Percentiles rank a stretch among this genome's conserved stretches.
Conservation (phyloP, 2,329 filamentous ascomycete genomes). For the Pseudovirgaria hyperparasitica region DNA sequence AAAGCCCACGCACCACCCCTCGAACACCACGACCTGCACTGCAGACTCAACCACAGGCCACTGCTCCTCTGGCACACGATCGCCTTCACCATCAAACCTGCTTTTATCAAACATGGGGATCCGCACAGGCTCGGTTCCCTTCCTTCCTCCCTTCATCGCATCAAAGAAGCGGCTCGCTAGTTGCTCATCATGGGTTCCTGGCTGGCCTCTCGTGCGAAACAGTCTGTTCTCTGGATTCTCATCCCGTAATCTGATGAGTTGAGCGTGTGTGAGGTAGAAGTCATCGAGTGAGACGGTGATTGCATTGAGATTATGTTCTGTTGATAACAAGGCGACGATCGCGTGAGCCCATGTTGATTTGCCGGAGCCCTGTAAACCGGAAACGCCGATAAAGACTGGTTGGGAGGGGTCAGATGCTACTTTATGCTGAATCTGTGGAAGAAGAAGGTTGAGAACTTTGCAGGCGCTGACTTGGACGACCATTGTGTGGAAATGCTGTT, state of each 20-base stretch:
- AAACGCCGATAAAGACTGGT: slow-evolving; percentile 78
- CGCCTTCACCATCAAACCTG: slow-evolving; percentile 60
- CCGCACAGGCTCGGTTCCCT: slow-evolving; percentile 36
- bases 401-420: slow-evolving; percentile 25
- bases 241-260: slow-evolving; percentile 53
- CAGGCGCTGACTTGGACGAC: no score
- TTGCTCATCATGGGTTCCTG: slow-evolving; percentile 66
- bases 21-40: slow-evolving; percentile 62
- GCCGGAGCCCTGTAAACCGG: slow-evolving; percentile 82
- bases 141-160: slow-evolving; percentile 37
- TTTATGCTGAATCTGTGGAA: slow-evolving; percentile 14
- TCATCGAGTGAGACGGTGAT: slow-evolving; percentile 52
- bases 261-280: slow-evolving; percentile 65
- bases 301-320: slow-evolving; percentile 12
- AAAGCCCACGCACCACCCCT: slow-evolving; percentile 89
- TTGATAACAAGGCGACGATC: slow-evolving; percentile 15
- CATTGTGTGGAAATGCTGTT: no score
- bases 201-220: slow-evolving; percentile 71
- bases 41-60: slow-evolving; percentile 49
- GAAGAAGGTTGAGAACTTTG: slow-evolving; percentile 15
- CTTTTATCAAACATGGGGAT: slow-evolving; percentile 81
- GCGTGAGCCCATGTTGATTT: slow-evolving; percentile 69
- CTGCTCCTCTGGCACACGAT: slow-evolving; percentile 48
- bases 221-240: slow-evolving; percentile 59
- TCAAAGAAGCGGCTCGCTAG: slow-evolving; percentile 53